Percentiles rank a stretch among this genome's conserved stretches.
These are phyloP conservation scores for Stentor coeruleus DNA, from an alignment of 73 alveolate genomes.

Conservation along the genomic window DNA sequence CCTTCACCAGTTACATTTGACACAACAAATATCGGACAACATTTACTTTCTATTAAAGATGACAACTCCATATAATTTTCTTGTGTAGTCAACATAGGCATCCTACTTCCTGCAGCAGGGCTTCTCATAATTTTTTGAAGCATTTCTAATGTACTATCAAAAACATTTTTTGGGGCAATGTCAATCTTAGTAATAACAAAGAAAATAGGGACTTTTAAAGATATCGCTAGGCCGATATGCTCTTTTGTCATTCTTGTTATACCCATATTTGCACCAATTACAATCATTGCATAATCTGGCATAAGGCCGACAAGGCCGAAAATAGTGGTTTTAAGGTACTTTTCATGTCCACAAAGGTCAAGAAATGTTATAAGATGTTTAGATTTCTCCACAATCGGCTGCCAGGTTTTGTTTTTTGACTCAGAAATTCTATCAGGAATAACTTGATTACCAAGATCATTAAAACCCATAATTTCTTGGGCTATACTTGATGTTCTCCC, in stretches of 20 bases:
- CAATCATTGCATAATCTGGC: constrained; percentile 90
- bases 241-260: constrained; percentile 93
- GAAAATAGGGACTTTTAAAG: constrained; percentile 86
- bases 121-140: constrained; percentile 52
- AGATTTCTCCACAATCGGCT: constrained; percentile 70
- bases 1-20: constrained; percentile 86
- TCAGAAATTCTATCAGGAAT: constrained; percentile 63
- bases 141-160: constrained; percentile 64
- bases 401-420: constrained; percentile 83
- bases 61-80: constrained; percentile 35
- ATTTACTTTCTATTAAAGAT: constrained; percentile 7
- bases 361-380: constrained; percentile 75
- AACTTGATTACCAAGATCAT: constrained; percentile 49
- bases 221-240: constrained; percentile 89
- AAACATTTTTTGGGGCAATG: constrained; percentile 85
- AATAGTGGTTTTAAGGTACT: constrained; percentile 90
- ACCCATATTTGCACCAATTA: constrained; percentile 97
- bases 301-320: constrained; percentile 84
- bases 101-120: constrained; percentile 74
- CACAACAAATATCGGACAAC: constrained; percentile 65
- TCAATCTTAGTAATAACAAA: constrained; percentile 88
- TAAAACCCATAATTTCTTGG: constrained; percentile 90
- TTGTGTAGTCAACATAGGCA: constrained; percentile 54
- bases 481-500: constrained; percentile 90
- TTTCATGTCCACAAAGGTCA: constrained; percentile 97